Conservation (phyloP, 805 yeast species). For the Starmerella scarabaei region DNA sequence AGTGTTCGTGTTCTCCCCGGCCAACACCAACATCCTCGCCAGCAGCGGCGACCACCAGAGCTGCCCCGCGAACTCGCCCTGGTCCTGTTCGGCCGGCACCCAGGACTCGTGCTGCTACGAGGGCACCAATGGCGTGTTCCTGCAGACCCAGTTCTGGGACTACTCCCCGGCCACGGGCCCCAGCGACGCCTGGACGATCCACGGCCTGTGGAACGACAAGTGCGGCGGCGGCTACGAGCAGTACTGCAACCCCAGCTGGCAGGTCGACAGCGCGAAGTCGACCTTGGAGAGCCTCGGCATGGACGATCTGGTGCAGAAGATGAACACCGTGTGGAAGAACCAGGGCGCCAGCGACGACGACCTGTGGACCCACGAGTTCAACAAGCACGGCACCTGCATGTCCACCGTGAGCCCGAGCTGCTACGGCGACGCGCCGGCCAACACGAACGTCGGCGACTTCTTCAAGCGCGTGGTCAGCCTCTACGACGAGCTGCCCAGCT, state of each 20-base stretch:
- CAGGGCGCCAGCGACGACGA: conserved; percentile 52
- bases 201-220: conserved; percentile 81
- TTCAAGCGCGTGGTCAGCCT: conserved; percentile 47
- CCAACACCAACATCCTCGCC: too few species aligned
- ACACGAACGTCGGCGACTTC: conserved; percentile 51
- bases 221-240: conserved; percentile 75
- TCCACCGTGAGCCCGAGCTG: conserved; percentile 64
- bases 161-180: conserved; percentile 65
- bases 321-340: conserved; percentile 62
- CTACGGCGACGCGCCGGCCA: conserved; percentile 31
- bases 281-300: conserved; percentile 34
- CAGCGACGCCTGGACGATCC: conserved; percentile 57
- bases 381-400: conserved; percentile 90
- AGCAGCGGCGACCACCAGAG: conserved; percentile 21
- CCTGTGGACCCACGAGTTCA: conserved; percentile 84
- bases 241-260: conserved; percentile 54
- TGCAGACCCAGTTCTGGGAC: conserved; percentile 92
- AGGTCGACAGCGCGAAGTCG: conserved; percentile 38
- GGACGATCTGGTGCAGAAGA: conserved; percentile 39
- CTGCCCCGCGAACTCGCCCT: conserved; percentile 27
- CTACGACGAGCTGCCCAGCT: conserved; percentile 52
- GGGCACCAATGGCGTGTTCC: conserved; percentile 67
- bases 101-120: conserved; percentile 71
- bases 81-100: conserved; percentile 23
- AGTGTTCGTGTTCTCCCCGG: too few species aligned